Evolutionary conservation across 805 yeast species (phyloP).

Genomic region (Starmerella tilneyi): DNA sequence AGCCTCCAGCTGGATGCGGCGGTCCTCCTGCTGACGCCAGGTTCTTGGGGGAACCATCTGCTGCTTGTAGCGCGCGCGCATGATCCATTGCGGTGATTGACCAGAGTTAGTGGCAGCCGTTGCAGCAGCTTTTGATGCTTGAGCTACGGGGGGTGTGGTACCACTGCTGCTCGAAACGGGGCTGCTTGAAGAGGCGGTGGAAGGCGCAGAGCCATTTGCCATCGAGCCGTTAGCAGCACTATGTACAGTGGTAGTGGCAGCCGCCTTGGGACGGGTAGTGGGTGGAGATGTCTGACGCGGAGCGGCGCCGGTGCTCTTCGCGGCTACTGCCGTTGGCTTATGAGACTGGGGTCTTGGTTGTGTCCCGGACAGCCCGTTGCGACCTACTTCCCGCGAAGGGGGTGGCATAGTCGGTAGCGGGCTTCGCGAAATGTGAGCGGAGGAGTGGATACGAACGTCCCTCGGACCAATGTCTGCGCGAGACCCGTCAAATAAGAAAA

Average conservation of each 20-base stretch:
- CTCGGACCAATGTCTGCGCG: conserved; percentile 1
- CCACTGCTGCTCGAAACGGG: too few species aligned
- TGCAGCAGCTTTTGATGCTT: too few species aligned
- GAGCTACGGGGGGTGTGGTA: too few species aligned
- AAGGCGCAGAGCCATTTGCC: too few species aligned
- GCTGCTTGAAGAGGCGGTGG: too few species aligned
- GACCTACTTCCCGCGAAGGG: background rate
- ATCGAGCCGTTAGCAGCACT: too few species aligned
- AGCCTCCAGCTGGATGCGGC: conserved; percentile 9
- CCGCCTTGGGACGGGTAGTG: too few species aligned
- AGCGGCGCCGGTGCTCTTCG: background rate
- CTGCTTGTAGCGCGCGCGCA: conserved; percentile 20
- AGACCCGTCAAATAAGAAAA: too few species aligned
- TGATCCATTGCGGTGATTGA: conserved; percentile 18
- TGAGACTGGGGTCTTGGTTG: background rate
- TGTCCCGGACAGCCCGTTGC: conserved; percentile 2
- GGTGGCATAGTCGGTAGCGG: background rate
- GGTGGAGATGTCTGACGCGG: background rate
- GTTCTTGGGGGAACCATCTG: conserved; percentile 18
- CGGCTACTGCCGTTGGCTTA: background rate
- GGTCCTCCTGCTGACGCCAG: conserved; percentile 15
- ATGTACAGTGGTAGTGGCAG: too few species aligned
- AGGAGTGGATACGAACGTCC: background rate
- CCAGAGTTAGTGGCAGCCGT: too few species aligned
- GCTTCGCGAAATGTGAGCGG: background rate